These are phyloP conservation scores for Epichloe festucae DNA, from an alignment of 2,329 filamentous ascomycete genomes.

Conservation along the genomic window DNA sequence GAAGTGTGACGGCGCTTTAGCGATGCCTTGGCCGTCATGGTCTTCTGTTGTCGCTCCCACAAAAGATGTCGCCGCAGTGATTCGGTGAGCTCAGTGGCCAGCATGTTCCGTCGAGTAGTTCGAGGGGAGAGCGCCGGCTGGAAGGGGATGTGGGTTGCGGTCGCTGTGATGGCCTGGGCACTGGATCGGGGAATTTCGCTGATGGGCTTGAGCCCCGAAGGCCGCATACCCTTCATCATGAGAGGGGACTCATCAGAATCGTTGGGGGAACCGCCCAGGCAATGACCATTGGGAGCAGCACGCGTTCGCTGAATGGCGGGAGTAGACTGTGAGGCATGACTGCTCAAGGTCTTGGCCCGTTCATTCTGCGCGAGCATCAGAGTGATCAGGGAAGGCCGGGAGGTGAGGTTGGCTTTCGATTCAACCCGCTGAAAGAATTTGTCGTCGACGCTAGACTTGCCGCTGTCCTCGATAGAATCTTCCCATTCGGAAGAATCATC, in stretches of 20 bases:
- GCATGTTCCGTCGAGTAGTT: constrained; percentile 89
- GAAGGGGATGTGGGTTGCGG: constrained; percentile 48
- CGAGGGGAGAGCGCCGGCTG: constrained; percentile 76
- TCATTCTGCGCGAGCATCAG: constrained; percentile 72
- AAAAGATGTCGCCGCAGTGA: constrained; percentile 83
- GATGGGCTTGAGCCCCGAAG: constrained; percentile 37
- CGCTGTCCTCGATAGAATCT: constrained; percentile 65
- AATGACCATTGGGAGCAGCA: constrained; percentile 30
- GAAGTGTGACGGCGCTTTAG: constrained; percentile 84
- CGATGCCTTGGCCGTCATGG: constrained; percentile 74
- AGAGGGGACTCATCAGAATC: constrained; percentile 50
- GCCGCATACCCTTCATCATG: constrained; percentile 48
- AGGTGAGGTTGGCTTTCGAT: constrained; percentile 72
- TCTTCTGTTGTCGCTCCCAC: constrained; percentile 93
- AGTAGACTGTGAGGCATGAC: constrained; percentile 53
- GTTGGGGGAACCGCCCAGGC: constrained; percentile 37
- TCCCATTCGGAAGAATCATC: constrained; percentile 50
- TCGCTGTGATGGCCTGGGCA: constrained; percentile 67
- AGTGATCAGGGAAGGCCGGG: constrained; percentile 78
- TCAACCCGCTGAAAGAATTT: constrained; percentile 84
- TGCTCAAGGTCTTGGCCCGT: constrained; percentile 55
- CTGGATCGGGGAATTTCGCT: constrained; percentile 52
- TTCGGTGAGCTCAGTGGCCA: constrained; percentile 86
- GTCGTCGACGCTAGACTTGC: constrained; percentile 70
- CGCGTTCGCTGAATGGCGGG: constrained; percentile 55